phyloP scores from a whole-genome alignment of 768 basidiomycete species.

The Suillus subaureus region DNA sequence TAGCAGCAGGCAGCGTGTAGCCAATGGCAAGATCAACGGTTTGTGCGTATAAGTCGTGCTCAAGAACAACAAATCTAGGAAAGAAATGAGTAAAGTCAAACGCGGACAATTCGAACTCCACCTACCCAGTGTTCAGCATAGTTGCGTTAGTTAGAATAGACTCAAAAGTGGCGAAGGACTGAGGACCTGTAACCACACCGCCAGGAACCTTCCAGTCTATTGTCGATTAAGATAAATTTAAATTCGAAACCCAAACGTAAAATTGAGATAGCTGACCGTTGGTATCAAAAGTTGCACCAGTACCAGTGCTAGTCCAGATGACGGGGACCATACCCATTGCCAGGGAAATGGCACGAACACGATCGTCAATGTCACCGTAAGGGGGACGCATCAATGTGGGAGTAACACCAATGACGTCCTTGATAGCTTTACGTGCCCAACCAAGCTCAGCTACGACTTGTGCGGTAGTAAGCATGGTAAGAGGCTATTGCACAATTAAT shows the following conservation, averaged over 20 bases:
- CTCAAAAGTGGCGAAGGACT: slow-evolving; percentile 70
- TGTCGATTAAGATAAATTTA: slow-evolving; percentile 11
- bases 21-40: slow-evolving; percentile 90
- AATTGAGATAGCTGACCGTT: slow-evolving; percentile 48
- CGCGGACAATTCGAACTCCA: not conserved
- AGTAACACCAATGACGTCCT: slow-evolving; percentile 70
- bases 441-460: slow-evolving; percentile 93
- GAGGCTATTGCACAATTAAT: slow-evolving; percentile 41
- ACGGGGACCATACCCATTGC: slow-evolving; percentile 93
- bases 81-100: slow-evolving; percentile 6
- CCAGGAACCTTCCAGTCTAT: slow-evolving; percentile 87
- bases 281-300: slow-evolving; percentile 65
- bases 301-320: slow-evolving; percentile 79
- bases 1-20: slow-evolving; percentile 79
- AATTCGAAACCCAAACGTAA: not conserved
- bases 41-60: slow-evolving; percentile 84
- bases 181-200: slow-evolving; percentile 66
- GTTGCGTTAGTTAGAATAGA: slow-evolving; percentile 72
- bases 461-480: slow-evolving; percentile 73
- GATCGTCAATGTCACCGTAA: slow-evolving; percentile 88
- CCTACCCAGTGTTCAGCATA: slow-evolving; percentile 58
- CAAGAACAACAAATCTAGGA: slow-evolving; percentile 80
- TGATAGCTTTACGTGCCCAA: slow-evolving; percentile 88
- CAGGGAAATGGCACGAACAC: slow-evolving; percentile 85
- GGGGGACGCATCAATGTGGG: slow-evolving; percentile 82